Evolutionary conservation across 164 flowering plant species (phyloP), one percentile per base, ranked within the genome.

Genomic region (Stephania cephalantha): DNA sequence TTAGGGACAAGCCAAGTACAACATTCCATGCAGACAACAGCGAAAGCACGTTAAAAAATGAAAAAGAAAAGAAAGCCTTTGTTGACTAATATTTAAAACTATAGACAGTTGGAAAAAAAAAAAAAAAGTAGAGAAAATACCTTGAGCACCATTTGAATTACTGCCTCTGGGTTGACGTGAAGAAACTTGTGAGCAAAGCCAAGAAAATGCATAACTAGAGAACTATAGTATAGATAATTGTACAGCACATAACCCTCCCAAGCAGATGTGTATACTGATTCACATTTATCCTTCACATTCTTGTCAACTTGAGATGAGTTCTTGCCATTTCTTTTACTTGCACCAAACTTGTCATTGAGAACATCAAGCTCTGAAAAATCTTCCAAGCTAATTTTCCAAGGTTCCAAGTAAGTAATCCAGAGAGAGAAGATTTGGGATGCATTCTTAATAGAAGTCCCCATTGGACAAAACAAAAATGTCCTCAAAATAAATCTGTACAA

Each of bases 151-250:
- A 94, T 91, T 86, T 84, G 86, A 10, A 87, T 84, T 63, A 94
- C 79, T 6, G 77, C 70, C 83, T 86, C 90, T 1, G 85, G 75
- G 76, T 92, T 87, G 17, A 84, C 78, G 72, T 89, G 97, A 78
- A 94, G 93, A 75, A 92, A 92, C 85, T 91, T 94, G 83, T 92
- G 97, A 0, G 96, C 93, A 85, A 94, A 94, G 17, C 94, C 96
- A 73, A 94, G 86, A 71, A 91, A 94, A 82, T 92, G 97, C 89
- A 92, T 87, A 75, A 87, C 88, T 83, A 94, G 77, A 8, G 97
- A 91, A 79, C 85, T 91, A 79, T 94, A 94, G 75, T 86, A 92
- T 11, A 91, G 85, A 77, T 92, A 92, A 76, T 94, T 90, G 42
- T 89, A 84, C 78, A 90, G 50, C 69, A 94, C 89, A 85, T 85